Evolutionary conservation across 495 filamentous ascomycete genomes (phyloP).

Genomic region (Hypomontagnella submonticulosa): DNA sequence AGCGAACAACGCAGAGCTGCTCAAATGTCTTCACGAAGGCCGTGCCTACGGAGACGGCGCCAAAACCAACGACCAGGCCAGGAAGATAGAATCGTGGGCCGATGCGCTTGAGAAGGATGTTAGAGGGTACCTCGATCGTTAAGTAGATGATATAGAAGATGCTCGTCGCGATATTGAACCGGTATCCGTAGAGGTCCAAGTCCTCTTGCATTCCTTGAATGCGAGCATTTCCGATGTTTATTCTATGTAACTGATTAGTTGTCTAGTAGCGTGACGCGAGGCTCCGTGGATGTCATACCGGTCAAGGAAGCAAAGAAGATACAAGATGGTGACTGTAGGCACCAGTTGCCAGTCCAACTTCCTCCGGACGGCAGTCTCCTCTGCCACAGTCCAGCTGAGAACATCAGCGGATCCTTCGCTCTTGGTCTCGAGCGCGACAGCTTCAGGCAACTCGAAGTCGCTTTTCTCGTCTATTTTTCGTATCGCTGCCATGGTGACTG

Average conservation of each 20-base stretch:
- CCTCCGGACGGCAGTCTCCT: conserved; percentile 61
- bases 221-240: conserved; percentile 72
- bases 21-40: conserved; percentile 58
- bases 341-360: conserved; percentile 64
- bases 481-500: conserved; percentile 42
- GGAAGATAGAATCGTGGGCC: conserved; percentile 73
- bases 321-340: conserved; percentile 64
- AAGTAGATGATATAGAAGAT: conserved; percentile 76
- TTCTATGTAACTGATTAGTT: conserved; percentile 56
- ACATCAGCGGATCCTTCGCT: conserved; percentile 40
- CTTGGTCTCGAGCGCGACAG: conserved; percentile 44
- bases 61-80: conserved; percentile 61
- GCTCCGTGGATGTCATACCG: conserved; percentile 42
- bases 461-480: conserved; percentile 41
- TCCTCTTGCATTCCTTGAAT: conserved; percentile 69
- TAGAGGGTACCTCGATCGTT: conserved; percentile 72
- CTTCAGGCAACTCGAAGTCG: conserved; percentile 35
- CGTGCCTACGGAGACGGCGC: conserved; percentile 56
- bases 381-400: conserved; percentile 57
- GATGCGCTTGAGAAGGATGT: conserved; percentile 70
- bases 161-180: conserved; percentile 69
- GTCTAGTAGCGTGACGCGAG: not conserved
- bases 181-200: conserved; percentile 60
- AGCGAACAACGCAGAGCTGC: conserved; percentile 55
- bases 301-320: conserved; percentile 63